These are phyloP conservation scores for Leccinum rimulosum DNA, from an alignment of 768 basidiomycete genomes.

Conservation along the genomic window DNA sequence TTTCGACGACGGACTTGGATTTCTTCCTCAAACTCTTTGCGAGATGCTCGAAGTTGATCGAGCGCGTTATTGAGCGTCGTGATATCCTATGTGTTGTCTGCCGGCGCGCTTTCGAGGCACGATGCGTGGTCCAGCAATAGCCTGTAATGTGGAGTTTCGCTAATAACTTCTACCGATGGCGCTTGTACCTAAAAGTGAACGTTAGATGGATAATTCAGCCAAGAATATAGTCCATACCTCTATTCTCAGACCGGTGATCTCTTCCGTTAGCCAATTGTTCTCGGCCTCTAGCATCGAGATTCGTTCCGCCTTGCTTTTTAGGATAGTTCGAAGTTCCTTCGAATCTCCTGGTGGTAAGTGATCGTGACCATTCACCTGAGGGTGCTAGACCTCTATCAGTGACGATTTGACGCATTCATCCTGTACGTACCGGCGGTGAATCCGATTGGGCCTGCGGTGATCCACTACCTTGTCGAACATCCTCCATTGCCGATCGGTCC, in stretches of 20 bases:
- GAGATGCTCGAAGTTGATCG: conserved; percentile 35
- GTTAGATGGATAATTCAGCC: not conserved
- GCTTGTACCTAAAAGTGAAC: conserved; percentile 35
- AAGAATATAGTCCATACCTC: conserved; percentile 36
- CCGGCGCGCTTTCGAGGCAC: conserved; percentile 41
- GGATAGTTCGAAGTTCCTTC: conserved; percentile 34
- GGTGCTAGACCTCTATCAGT: conserved; percentile 44
- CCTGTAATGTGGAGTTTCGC: conserved; percentile 53
- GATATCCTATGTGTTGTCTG: conserved; percentile 40
- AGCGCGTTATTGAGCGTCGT: conserved; percentile 44
- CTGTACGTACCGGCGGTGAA: conserved; percentile 72
- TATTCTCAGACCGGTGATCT: conserved; percentile 43
- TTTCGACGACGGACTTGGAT: conserved; percentile 38
- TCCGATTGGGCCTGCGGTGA: conserved; percentile 47
- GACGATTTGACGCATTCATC: conserved; percentile 25
- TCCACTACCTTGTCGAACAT: conserved; percentile 39
- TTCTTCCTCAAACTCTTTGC: conserved; percentile 48
- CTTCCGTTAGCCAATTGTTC: conserved; percentile 41
- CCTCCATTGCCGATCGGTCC: conserved; percentile 30
- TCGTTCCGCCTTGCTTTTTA: conserved; percentile 37
- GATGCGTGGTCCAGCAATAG: conserved; percentile 53
- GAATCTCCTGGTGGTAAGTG: conserved; percentile 41
- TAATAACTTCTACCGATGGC: conserved; percentile 44
- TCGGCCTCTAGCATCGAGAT: conserved; percentile 50
- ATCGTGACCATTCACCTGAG: conserved; percentile 39